phyloP scores from a whole-genome alignment of 495 filamentous ascomycete species.

The Xylaria bambusicola region DNA sequence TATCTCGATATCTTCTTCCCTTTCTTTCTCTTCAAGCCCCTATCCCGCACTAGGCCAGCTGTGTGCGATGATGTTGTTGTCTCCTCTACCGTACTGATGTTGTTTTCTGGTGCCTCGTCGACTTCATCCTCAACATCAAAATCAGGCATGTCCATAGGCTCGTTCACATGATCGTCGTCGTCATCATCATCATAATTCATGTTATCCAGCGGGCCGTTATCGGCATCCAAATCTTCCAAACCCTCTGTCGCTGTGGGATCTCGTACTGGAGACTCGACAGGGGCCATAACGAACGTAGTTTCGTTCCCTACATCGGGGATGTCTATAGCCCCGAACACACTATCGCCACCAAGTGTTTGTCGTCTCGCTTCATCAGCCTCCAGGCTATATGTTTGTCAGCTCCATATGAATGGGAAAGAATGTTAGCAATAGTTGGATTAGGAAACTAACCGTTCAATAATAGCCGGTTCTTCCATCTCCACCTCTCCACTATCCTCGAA shows the following conservation, averaged over 20 bases:
- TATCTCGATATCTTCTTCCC: conserved; percentile 66
- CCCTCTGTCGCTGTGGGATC: conserved; percentile 20
- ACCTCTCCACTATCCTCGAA: conserved; percentile 42
- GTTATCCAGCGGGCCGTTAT: conserved; percentile 12
- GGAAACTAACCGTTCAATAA: conserved; percentile 32
- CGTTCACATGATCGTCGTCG: conserved; percentile 28
- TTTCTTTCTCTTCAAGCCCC: conserved; percentile 43
- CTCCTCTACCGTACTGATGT: conserved; percentile 20
- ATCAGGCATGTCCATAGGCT: conserved; percentile 24
- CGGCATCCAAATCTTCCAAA: conserved; percentile 19
- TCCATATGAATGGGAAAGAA: too few relatives aligned
- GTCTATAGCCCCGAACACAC: conserved; percentile 49
- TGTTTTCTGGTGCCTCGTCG: conserved; percentile 25
- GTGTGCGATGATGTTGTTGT: conserved; percentile 27
- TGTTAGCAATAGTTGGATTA: conserved; percentile 11
- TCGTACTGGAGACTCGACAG: conserved; percentile 30
- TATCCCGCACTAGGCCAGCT: conserved; percentile 29
- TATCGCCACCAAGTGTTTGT: conserved; percentile 37
- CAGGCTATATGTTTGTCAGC: conserved; percentile 29
- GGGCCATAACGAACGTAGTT: conserved; percentile 45
- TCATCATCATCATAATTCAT: conserved; percentile 27
- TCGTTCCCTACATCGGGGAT: conserved; percentile 48
- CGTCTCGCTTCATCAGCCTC: conserved; percentile 39
- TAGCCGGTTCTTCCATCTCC: conserved; percentile 41
- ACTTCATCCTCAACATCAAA: conserved; percentile 29